A percentile compares a stretch with the other conserved stretches of the same genome.
Evolutionary conservation across 176 grass and related monocot species (phyloP).

Genomic region (Juncus inflexus): DNA sequence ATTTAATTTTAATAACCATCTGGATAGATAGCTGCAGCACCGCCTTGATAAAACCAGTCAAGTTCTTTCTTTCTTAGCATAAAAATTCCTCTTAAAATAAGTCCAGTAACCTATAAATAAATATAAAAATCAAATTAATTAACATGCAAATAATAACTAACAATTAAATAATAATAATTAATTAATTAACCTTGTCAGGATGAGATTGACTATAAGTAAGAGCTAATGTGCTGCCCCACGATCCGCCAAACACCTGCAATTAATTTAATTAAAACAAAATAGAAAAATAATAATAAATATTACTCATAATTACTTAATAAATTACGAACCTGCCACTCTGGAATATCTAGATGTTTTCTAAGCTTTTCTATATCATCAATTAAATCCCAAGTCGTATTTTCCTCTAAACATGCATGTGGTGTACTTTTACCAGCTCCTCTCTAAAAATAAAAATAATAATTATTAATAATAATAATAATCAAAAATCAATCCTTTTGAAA

Average conservation of each 20-base stretch:
- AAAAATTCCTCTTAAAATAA: conserved; percentile 92
- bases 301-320: not conserved
- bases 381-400: conserved; percentile 97
- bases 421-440: conserved; percentile 80
- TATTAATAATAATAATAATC: not conserved
- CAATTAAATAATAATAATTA: conserved; percentile 9
- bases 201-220: conserved; percentile 79
- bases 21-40: conserved; percentile 88
- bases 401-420: conserved; percentile 80
- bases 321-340: conserved; percentile 76
- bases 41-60: conserved; percentile 94
- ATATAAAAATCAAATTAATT: conserved; percentile 20
- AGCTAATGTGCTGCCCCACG: conserved; percentile 94
- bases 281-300: not conserved
- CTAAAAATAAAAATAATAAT: conserved; percentile 11
- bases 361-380: conserved; percentile 89
- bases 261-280: not conserved
- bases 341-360: conserved; percentile 70
- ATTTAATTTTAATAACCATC: conserved; percentile 40
- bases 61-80: conserved; percentile 86
- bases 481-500: not conserved
- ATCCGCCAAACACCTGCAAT: conserved; percentile 88
- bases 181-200: conserved; percentile 63
- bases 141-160: not conserved
- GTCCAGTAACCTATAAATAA: conserved; percentile 68